phyloP scores from a whole-genome alignment of 1,139 yeast species.

The Candida mesenterica region DNA sequence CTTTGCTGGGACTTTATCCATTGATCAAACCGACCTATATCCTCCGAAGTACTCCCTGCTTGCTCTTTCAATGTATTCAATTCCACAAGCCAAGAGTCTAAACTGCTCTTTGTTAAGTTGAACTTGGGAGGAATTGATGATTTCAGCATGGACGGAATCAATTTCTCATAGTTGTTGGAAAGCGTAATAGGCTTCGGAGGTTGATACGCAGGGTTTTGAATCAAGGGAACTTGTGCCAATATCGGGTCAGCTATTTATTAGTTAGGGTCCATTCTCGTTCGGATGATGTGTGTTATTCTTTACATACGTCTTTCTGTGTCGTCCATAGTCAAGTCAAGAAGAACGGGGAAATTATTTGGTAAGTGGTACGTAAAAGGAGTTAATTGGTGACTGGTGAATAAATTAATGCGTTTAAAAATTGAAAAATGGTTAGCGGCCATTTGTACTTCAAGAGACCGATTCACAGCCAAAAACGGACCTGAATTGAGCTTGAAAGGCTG shows the following conservation, averaged over 20 bases:
- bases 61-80: constrained; percentile 18
- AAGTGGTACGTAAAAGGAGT: too few relatives aligned
- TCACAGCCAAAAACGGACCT: too few relatives aligned
- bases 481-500: too few relatives aligned
- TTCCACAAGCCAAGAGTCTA: constrained; percentile 31
- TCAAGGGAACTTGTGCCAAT: constrained; percentile 56
- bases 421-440: too few relatives aligned
- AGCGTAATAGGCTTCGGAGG: constrained; percentile 61
- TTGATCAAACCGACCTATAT: constrained; percentile 20
- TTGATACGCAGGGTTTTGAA: constrained; percentile 52
- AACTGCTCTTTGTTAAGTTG: constrained; percentile 26
- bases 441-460: too few relatives aligned
- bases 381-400: too few relatives aligned
- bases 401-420: too few relatives aligned
- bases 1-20: constrained; percentile 38
- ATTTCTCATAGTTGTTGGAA: constrained; percentile 48
- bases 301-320: constrained; percentile 24
- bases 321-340: too few relatives aligned
- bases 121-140: constrained; percentile 43
- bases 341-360: too few relatives aligned
- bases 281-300: background rate
- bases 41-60: constrained; percentile 10
- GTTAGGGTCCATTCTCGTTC: constrained; percentile 2
- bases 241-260: constrained; percentile 44
- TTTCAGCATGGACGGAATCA: constrained; percentile 33